Percentiles rank a stretch among this genome's conserved stretches.
These are phyloP conservation scores for Aspergillus sclerotialis DNA, from an alignment of 2,329 filamentous ascomycete genomes.

Conservation along the genomic window DNA sequence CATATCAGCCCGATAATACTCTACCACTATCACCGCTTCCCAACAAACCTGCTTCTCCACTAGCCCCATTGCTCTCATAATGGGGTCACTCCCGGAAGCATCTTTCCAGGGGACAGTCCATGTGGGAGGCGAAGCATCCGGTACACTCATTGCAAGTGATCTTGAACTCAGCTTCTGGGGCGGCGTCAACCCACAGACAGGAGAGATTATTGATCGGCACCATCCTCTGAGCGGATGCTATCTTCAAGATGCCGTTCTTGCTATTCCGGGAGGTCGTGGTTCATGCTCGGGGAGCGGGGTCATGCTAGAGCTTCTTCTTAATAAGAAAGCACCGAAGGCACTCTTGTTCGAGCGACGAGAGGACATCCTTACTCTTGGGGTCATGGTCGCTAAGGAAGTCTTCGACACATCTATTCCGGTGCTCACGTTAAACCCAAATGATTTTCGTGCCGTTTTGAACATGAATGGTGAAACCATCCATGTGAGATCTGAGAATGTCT, in stretches of 20 bases:
- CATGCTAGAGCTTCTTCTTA: slow-evolving; percentile 40
- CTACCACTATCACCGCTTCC: too few species aligned
- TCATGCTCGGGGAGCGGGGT: slow-evolving; percentile 42
- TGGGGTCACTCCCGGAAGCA: too few species aligned
- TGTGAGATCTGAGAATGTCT: too few species aligned
- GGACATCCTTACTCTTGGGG: slow-evolving; percentile 40
- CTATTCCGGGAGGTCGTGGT: slow-evolving; percentile 41
- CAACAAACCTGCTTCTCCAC: too few species aligned
- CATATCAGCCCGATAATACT: too few species aligned
- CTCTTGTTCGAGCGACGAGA: slow-evolving; percentile 38
- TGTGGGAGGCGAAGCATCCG: slow-evolving; percentile 14
- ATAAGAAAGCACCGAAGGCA: slow-evolving; percentile 30
- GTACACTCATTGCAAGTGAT: slow-evolving; percentile 20
- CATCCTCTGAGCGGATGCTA: slow-evolving; percentile 33
- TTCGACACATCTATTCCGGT: slow-evolving; percentile 38
- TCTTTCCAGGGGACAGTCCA: background rate
- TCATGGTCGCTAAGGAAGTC: slow-evolving; percentile 37
- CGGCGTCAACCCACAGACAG: slow-evolving; percentile 35
- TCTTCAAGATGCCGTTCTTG: slow-evolving; percentile 31
- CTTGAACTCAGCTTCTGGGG: slow-evolving; percentile 41
- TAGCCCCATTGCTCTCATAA: too few species aligned
- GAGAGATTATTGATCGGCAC: slow-evolving; percentile 38
- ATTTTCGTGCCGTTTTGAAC: slow-evolving; percentile 14
- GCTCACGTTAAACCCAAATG: slow-evolving; percentile 15
- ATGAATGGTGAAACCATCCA: too few species aligned